phyloP scores from a whole-genome alignment of 805 yeast genomes.

The Nakazawaea laoshanensis region DNA sequence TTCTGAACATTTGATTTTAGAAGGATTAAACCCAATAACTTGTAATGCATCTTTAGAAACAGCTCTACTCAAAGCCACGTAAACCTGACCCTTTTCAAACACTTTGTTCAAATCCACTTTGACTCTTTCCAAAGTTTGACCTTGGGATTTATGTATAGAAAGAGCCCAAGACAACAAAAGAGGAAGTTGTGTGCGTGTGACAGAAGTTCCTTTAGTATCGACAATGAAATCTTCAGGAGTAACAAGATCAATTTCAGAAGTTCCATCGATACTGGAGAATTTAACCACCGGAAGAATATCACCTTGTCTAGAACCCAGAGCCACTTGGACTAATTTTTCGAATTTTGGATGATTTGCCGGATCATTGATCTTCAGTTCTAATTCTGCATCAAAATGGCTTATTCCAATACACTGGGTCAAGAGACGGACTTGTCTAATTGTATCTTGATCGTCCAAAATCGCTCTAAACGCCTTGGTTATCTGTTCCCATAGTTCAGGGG shows the following conservation, averaged over 20 bases:
- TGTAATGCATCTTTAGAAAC: conserved; percentile 58
- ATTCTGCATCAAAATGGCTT: conserved; percentile 13
- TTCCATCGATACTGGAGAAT: conserved; percentile 29
- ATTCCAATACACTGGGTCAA: conserved; percentile 9
- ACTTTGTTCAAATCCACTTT: conserved; percentile 58
- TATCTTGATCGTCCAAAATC: conserved; percentile 19
- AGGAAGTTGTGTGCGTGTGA: conserved; percentile 54
- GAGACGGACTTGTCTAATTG: conserved; percentile 13
- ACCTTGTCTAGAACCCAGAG: conserved; percentile 14
- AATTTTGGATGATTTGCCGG: conserved; percentile 15
- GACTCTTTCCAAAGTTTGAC: conserved; percentile 68
- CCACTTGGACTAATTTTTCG: conserved; percentile 17
- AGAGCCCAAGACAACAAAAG: conserved; percentile 73
- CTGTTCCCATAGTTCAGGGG: conserved; percentile 18
- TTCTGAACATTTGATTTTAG: conserved; percentile 47
- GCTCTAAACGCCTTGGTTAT: conserved; percentile 15
- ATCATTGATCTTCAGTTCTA: conserved; percentile 11
- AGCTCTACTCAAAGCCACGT: conserved; percentile 78
- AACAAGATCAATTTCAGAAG: conserved; percentile 20
- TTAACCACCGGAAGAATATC: conserved; percentile 35
- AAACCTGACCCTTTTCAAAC: conserved; percentile 79
- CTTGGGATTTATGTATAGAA: conserved; percentile 81
- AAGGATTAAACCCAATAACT: conserved; percentile 53
- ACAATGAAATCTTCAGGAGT: conserved; percentile 26
- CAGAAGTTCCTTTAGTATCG: conserved; percentile 18